Evolutionary conservation across 768 basidiomycete genomes (phyloP), one percentile per base, ranked within the genome.

Genomic region (Lepiota venenata): DNA sequence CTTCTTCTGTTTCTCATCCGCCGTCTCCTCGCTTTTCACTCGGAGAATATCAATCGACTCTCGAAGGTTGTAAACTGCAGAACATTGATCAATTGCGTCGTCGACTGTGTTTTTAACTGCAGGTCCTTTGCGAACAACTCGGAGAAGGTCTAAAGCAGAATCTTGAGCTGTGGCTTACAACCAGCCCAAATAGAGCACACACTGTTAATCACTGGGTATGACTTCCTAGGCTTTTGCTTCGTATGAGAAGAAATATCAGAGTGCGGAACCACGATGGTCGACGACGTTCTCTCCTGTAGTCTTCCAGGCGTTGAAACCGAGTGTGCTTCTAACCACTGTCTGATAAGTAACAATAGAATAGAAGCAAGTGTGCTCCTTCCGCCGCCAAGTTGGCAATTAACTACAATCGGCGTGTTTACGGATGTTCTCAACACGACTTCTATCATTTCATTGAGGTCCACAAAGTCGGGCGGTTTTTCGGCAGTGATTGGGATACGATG

Each of bases 351-450:
- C 38, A 98, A 74, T 51, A 95, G 81, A 40, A 95, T 80, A 15
- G 94, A 90, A n/a, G 93, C 86, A 46, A 93, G 71, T 0, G 95
- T 96, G 56, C 93, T 95, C 61, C 97, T 78, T 9, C 96, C 95
- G 27, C 93, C 79, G 3, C 93, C 96, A 12, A 99, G 81, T 64
- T 99, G 97, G 62, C 95, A 97, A 64, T 98, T 99, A 35, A 99
- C 81, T 15, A 99, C 86, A 54, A 98, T 88, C 0, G 89, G 89
- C 0, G 88, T 87, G 37, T 81, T 78, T 18, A 80, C 76, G 6
- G 86, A 80, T 4, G 84, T 83, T 9, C 85, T 77, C 37, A 93
- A 74, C 25, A 90, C 85, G 1, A 94, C 78, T 16, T 90, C 85
- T 56, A 94, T 86, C 21, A 96, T 75, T 57, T 91, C 87, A 57